A percentile compares a stretch with the other conserved stretches of the same genome.
phyloP scores from a whole-genome alignment of 2,329 filamentous ascomycete species.

The Curvularia eragrostidis region DNA sequence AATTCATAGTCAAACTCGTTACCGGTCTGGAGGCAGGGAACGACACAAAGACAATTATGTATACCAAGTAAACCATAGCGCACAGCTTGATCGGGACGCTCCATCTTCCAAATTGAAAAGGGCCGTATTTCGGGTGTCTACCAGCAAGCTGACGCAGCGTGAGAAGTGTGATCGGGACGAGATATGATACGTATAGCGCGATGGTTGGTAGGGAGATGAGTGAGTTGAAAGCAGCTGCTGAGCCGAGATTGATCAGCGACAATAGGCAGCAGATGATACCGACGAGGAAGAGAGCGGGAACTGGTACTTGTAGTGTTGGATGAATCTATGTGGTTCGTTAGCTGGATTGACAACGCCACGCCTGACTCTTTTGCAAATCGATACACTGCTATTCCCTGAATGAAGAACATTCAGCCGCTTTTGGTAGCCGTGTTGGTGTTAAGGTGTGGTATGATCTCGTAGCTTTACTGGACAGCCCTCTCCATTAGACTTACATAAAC shows the following conservation, averaged over 20 bases:
- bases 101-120: constrained; percentile 45
- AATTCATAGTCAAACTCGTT: constrained; percentile 28
- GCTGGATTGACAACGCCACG: neutral
- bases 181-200: constrained; percentile 35
- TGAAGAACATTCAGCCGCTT: neutral
- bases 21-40: constrained; percentile 33
- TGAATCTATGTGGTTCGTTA: constrained; percentile 22
- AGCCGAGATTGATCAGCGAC: constrained; percentile 52
- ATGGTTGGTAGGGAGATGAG: constrained; percentile 41
- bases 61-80: constrained; percentile 42
- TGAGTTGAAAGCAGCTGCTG: constrained; percentile 47
- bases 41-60: constrained; percentile 47
- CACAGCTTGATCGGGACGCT: constrained; percentile 46
- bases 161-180: constrained; percentile 36
- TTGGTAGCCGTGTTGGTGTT: neutral
- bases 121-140: constrained; percentile 19
- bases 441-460: neutral
- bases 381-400: neutral
- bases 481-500: constrained; percentile 17
- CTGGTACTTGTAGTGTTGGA: constrained; percentile 24
- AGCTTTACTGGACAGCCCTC: neutral
- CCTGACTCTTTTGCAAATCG: neutral
- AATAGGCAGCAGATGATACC: constrained; percentile 42
- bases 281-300: constrained; percentile 34
- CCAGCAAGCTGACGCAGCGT: constrained; percentile 22